Evolutionary conservation across 2,329 filamentous ascomycete species (phyloP), one percentile per base, ranked within the genome.

Genomic region (Xylariaceae sp.): DNA sequence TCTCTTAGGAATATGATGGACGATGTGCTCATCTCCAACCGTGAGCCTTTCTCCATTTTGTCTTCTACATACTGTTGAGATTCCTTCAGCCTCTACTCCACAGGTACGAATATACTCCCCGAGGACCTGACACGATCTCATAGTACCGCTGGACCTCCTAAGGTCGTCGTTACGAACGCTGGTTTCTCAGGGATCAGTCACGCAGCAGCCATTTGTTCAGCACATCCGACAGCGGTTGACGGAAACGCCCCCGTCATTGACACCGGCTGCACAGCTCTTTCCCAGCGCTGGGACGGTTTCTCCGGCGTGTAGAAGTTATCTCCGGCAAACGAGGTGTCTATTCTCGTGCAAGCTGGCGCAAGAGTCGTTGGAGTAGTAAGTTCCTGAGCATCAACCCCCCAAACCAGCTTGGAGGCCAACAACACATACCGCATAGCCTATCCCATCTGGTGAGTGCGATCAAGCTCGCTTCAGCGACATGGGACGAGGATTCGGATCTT

Each of bases 1-100:
- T n/a, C n/a, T n/a, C n/a, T n/a, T n/a, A 65, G 63, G 31, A 65
- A 65, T 42, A 64, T 66, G 62, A 66, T 66, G 64, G 62, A 67
- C 52, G 62, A 66, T 54, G 64, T 61, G 51, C 56, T 65, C n/a
- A 64, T 67, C 43, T 61, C 59, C 2, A 66, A 64, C 22, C 44
- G 63, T 63, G 37, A 35, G 57, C n/a, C n/a, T n/a, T n/a, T n/a
- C n/a, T n/a, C n/a, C n/a, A n/a, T n/a, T n/a, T n/a, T n/a, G n/a
- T n/a, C n/a, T n/a, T n/a, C n/a, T n/a, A n/a, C n/a, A n/a, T n/a
- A n/a, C n/a, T n/a, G n/a, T n/a, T n/a, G n/a, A n/a, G n/a, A n/a
- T n/a, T n/a, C n/a, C n/a, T n/a, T n/a, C n/a, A n/a, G n/a, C n/a
- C n/a, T n/a, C n/a, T n/a, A n/a, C n/a, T n/a, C n/a, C n/a, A n/a